phyloP scores from a whole-genome alignment of 2,329 filamentous ascomycete species.

The Trichophyton schoenleinii region DNA sequence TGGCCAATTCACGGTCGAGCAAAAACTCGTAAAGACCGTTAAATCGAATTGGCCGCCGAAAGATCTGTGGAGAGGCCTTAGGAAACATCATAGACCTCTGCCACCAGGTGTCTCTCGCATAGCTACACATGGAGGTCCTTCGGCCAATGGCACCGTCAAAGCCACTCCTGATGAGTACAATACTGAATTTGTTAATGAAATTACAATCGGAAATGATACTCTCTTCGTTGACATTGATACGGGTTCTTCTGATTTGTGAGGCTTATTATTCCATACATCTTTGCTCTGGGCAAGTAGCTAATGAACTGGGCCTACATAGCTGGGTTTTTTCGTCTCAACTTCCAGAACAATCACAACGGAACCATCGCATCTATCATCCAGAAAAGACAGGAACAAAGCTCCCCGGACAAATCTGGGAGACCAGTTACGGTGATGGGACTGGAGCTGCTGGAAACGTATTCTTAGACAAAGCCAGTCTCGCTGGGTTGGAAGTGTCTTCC shows the following conservation, averaged over 20 bases:
- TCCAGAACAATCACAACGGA: conserved; percentile 36
- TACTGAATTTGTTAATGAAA: conserved; percentile 47
- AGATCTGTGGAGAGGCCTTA: background rate
- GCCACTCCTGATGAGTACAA: conserved; percentile 41
- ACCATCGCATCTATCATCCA: conserved; percentile 48
- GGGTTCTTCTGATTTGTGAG: conserved; percentile 54
- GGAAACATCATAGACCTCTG: background rate
- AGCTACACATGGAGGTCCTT: too few relatives aligned
- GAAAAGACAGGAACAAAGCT: conserved; percentile 36
- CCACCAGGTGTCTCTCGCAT: background rate
- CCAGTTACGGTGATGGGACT: conserved; percentile 54
- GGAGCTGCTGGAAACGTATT: conserved; percentile 53
- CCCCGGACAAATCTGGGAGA: conserved; percentile 43
- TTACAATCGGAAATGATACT: conserved; percentile 51
- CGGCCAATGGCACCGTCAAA: conserved; percentile 11
- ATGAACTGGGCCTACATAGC: conserved; percentile 21
- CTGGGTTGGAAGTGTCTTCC: conserved; percentile 43
- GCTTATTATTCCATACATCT: conserved; percentile 7
- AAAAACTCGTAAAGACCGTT: background rate
- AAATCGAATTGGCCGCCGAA: background rate
- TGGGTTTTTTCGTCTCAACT: conserved; percentile 56
- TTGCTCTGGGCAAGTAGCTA: background rate
- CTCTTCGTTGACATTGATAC: conserved; percentile 61
- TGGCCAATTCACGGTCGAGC: conserved; percentile 6
- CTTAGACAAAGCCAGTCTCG: conserved; percentile 51